phyloP scores from a whole-genome alignment of 257 asterid genomes.

The Nicotiana sylvestris region DNA sequence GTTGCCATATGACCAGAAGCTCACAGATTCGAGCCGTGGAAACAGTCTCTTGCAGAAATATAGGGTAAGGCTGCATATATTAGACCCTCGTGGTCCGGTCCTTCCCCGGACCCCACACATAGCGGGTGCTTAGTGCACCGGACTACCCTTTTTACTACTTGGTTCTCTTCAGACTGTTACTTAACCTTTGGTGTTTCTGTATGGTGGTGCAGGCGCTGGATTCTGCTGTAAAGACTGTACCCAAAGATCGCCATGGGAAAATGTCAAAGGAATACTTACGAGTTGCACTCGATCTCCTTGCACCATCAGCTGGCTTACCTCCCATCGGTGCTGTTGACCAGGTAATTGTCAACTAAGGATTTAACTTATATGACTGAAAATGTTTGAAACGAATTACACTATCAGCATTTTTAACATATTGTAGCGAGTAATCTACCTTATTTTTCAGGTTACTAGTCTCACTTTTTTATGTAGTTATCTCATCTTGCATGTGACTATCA shows the following conservation, averaged over 20 bases:
- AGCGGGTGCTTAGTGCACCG: no score
- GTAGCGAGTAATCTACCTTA: background rate
- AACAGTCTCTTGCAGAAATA: no score
- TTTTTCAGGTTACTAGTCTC: background rate
- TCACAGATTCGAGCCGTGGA: no score
- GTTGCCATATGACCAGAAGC: fast-evolving
- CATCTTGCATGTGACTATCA: background rate
- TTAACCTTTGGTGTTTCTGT: background rate
- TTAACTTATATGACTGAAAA: background rate
- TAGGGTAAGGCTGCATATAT: no score
- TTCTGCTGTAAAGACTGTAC: constrained; percentile 41
- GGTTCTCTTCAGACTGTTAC: background rate
- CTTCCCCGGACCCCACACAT: no score
- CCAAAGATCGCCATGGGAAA: constrained; percentile 65
- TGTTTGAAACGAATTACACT: background rate
- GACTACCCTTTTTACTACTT: no score
- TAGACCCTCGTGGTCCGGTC: no score
- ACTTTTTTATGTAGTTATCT: background rate
- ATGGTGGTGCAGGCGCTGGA: constrained; percentile 54
- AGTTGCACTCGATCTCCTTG: constrained; percentile 63
- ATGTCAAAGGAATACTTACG: constrained; percentile 59
- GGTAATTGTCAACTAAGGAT: constrained; percentile 31
- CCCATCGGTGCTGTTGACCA: constrained; percentile 73
- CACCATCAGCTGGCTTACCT: constrained; percentile 81
- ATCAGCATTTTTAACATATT: background rate